A percentile compares a stretch with the other conserved stretches of the same genome.
Conservation (phyloP, 1,284 basidiomycete genomes). For the Rhodotorula sp. region DNA sequence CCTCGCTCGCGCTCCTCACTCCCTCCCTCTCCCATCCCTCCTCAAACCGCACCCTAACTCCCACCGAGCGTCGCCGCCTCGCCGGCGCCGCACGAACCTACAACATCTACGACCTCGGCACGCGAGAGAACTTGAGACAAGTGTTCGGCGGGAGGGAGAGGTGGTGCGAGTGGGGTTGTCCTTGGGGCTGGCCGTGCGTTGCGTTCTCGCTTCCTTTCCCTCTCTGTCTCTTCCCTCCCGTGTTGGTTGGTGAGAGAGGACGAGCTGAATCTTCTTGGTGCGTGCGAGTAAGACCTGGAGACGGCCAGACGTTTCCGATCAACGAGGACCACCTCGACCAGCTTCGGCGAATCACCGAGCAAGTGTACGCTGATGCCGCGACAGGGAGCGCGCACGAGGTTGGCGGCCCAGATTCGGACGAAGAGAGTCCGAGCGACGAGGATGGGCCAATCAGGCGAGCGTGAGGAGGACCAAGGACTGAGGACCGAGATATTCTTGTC, state of each 20-base stretch:
- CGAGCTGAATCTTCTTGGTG: no score
- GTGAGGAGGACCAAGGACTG: background rate
- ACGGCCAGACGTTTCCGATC: slow-evolving; percentile 30
- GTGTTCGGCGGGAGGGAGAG: slow-evolving; percentile 20
- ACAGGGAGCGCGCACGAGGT: background rate
- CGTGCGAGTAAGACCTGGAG: slow-evolving; percentile 13
- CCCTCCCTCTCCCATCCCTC: background rate
- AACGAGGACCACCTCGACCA: slow-evolving; percentile 13
- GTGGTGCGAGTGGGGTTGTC: slow-evolving; percentile 26
- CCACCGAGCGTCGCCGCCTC: slow-evolving; percentile 14
- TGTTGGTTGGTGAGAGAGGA: no score
- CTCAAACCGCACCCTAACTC: background rate
- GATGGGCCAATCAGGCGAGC: slow-evolving; percentile 8
- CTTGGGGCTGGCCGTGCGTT: slow-evolving; percentile 34
- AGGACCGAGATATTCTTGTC: background rate
- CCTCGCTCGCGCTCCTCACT: slow-evolving; percentile 1
- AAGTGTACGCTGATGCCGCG: slow-evolving; percentile 21
- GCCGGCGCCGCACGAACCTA: slow-evolving; percentile 2
- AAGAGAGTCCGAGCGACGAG: slow-evolving; percentile 2
- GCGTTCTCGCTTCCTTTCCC: background rate
- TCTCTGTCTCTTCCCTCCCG: background rate
- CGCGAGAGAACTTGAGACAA: slow-evolving; percentile 18
- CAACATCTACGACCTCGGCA: slow-evolving; percentile 35
- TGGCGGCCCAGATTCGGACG: background rate
- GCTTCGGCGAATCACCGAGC: slow-evolving; percentile 14